Percentiles rank a stretch among this genome's conserved stretches.
Conservation (phyloP, 1,284 basidiomycete species). For the Mycosarcoma maydis region DNA sequence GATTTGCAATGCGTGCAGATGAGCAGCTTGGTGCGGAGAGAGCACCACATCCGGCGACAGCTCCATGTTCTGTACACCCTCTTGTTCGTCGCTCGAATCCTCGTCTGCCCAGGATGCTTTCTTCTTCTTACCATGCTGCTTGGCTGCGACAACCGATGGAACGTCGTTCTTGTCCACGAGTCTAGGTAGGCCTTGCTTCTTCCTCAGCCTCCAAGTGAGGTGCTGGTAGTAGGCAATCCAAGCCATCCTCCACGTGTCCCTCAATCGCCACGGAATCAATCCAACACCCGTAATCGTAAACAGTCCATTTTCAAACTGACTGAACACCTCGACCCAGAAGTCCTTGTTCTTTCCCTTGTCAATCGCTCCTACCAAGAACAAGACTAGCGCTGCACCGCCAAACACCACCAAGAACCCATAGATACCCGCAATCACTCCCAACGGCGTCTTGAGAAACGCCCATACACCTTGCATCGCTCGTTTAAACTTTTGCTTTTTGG, state of each 20-base stretch:
- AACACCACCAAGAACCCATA: constrained; percentile 74
- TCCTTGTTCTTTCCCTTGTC: constrained; percentile 45
- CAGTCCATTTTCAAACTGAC: constrained; percentile 80
- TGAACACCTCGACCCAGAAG: constrained; percentile 78
- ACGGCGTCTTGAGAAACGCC: constrained; percentile 81
- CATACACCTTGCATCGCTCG: constrained; percentile 78
- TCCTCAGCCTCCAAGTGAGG: constrained; percentile 29
- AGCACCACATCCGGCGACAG: constrained; percentile 27
- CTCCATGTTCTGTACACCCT: neutral
- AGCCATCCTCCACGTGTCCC: constrained; percentile 80
- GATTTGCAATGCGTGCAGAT: constrained; percentile 32
- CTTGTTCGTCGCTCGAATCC: constrained; percentile 8
- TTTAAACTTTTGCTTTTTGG: constrained; percentile 67
- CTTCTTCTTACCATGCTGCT: constrained; percentile 47
- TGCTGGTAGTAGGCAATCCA: constrained; percentile 74
- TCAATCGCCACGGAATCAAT: constrained; percentile 75
- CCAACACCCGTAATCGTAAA: constrained; percentile 78
- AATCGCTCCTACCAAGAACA: constrained; percentile 42
- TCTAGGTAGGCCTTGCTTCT: constrained; percentile 32
- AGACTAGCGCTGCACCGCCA: constrained; percentile 44
- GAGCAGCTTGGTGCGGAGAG: constrained; percentile 18
- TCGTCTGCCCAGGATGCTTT: constrained; percentile 25
- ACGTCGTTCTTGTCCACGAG: constrained; percentile 41
- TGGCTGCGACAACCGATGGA: constrained; percentile 69
- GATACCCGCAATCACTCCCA: constrained; percentile 77